Evolutionary conservation across 805 yeast genomes (phyloP), one percentile per base, ranked within the genome.

Genomic region (Wickerhamomyces chaumierensis): DNA sequence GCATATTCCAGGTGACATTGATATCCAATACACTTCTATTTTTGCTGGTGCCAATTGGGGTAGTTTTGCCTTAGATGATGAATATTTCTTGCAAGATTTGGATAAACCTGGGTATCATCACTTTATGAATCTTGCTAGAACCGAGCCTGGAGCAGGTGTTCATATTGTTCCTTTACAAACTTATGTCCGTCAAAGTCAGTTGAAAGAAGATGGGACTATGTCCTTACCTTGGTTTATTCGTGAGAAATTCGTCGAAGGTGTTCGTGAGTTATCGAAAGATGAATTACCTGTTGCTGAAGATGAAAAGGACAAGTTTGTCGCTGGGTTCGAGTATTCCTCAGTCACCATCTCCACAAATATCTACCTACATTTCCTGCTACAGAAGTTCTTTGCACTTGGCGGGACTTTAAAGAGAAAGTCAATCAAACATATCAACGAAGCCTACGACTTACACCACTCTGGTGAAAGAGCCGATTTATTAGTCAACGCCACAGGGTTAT

Each of bases 1-100:
- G 20, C 58, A 68, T 44, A 52, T 77, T 20, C 83, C 83, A 2
- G 80, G 81, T 1, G 83, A 78, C 38, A 50, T 61, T 23, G 66
- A 68, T 37, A 60, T 67, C 32, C 66, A 66, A 9, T 79, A 74
- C 50, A 68, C 82, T 3, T 75, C 81, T 0, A 84, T 85, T 3
- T 72, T 65, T 52, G 86, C 85, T 0, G 86, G 86, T 4, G 87
- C 85, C 35, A 74, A 78, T 47, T 79, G 85, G 83, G 65, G 62
- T 36, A 71, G 81, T 12, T 74, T 75, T 57, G 84, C 82, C 2
- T 32, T 47, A 1, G 41, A 43, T 1, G 60, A 61, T 4, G 73
- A 72, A 17, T 29, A 27, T 5, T 50, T 45, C 7, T 53, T 62
- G 17, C 73, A 68, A 41, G 50, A 58, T 13, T 48, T 61, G 17